These are phyloP conservation scores for Candida maris DNA, from an alignment of 805 yeast genomes.

Conservation along the genomic window DNA sequence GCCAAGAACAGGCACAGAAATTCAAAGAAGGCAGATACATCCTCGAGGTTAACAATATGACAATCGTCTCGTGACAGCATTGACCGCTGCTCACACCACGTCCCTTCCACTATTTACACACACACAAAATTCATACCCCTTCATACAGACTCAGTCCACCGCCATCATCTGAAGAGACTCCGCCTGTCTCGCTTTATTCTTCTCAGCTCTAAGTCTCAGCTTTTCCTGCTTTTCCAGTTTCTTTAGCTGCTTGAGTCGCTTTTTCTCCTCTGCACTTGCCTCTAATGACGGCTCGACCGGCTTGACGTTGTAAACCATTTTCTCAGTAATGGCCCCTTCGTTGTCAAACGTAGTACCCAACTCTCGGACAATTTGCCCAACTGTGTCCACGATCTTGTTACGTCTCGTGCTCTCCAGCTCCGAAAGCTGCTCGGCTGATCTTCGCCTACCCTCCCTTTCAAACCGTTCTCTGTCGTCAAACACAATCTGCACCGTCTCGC, in stretches of 20 bases:
- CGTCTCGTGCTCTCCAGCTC: slow-evolving; percentile 35
- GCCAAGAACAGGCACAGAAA: slow-evolving; percentile 42
- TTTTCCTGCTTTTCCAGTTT: slow-evolving; percentile 36
- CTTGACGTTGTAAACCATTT: slow-evolving; percentile 17
- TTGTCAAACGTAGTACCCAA: slow-evolving; percentile 21
- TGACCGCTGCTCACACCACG: not conserved
- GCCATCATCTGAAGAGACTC: slow-evolving; percentile 10
- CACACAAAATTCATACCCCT: slow-evolving; percentile 1
- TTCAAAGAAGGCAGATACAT: slow-evolving; percentile 63
- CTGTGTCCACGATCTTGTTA: slow-evolving; percentile 27
- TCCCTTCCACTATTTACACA: not conserved
- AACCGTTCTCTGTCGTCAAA: slow-evolving; percentile 37
- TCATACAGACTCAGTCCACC: slow-evolving; percentile 16
- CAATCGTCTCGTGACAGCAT: slow-evolving; percentile 7
- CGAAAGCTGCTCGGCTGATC: slow-evolving; percentile 14
- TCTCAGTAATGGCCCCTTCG: slow-evolving; percentile 19
- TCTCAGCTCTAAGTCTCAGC: slow-evolving; percentile 18
- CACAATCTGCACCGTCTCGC: slow-evolving; percentile 37
- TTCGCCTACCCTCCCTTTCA: slow-evolving; percentile 14
- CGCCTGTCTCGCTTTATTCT: slow-evolving; percentile 11
- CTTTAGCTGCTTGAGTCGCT: slow-evolving; percentile 30
- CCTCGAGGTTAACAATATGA: slow-evolving; percentile 37
- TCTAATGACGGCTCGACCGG: slow-evolving; percentile 2
- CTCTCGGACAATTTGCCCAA: slow-evolving; percentile 28
- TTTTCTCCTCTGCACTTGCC: slow-evolving; percentile 24